Evolutionary conservation across 805 yeast species (phyloP).

Genomic region (Candida anglica): DNA sequence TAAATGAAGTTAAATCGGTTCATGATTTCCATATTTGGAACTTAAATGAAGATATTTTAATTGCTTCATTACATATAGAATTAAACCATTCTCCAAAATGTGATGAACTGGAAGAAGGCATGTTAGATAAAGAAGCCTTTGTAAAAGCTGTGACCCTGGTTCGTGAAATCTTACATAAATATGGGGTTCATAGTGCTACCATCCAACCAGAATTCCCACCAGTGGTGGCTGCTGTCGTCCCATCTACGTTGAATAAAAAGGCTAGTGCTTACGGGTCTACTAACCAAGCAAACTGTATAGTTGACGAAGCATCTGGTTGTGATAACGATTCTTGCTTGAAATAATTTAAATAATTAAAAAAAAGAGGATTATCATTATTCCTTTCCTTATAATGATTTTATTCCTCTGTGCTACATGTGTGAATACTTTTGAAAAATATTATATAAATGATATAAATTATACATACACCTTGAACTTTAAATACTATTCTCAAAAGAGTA

Average conservation of each 20-base stretch:
- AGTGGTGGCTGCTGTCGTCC: constrained; percentile 8
- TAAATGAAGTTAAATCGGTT: constrained; percentile 75
- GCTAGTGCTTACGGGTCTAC: constrained; percentile 28
- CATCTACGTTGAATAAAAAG: constrained; percentile 5
- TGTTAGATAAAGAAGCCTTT: constrained; percentile 41
- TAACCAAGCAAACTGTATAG: constrained; percentile 21
- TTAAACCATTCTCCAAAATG: constrained; percentile 24
- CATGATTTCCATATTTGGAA: constrained; percentile 98
- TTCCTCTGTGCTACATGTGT: no score
- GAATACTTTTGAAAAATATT: no score
- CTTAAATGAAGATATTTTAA: constrained; percentile 76
- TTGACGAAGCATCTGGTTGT: constrained; percentile 29
- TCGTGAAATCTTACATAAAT: constrained; percentile 71
- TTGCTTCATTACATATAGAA: constrained; percentile 88
- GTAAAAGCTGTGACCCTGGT: constrained; percentile 69
- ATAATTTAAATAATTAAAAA: background rate
- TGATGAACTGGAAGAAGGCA: constrained; percentile 46
- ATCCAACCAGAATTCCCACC: constrained; percentile 85
- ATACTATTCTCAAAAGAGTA: no score
- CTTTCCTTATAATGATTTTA: no score
- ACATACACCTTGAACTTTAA: no score
- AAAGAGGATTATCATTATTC: no score
- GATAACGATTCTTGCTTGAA: constrained; percentile 21
- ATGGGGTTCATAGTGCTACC: constrained; percentile 89
- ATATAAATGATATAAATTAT: no score